Conservation (phyloP, 2,329 filamentous ascomycete genomes). For the Hymenoscyphus scutula region DNA sequence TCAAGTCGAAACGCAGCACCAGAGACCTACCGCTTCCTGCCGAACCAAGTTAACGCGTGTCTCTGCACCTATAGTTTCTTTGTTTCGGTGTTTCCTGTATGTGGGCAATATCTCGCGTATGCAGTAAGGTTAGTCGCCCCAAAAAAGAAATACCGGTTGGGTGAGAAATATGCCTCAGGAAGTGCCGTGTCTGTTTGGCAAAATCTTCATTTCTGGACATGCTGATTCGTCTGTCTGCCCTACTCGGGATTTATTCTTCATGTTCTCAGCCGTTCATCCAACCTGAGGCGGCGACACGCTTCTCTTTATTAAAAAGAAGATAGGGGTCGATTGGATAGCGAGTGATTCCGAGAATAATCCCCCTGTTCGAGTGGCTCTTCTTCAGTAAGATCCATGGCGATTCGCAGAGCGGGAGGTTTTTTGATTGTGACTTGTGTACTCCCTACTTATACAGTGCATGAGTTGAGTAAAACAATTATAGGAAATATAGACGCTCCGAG, state of each 20-base stretch:
- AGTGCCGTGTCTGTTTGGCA: neutral
- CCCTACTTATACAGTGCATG: too few species aligned
- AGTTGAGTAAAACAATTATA: neutral
- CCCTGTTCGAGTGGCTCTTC: conserved; percentile 11
- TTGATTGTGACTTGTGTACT: neutral
- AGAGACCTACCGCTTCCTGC: neutral
- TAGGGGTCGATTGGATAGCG: conserved; percentile 19
- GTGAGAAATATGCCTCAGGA: conserved; percentile 2
- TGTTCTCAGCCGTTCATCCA: neutral
- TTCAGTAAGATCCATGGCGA: neutral
- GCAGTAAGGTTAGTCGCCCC: neutral
- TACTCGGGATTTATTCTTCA: neutral
- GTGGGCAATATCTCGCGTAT: neutral
- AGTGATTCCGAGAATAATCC: conserved; percentile 10
- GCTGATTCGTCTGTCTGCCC: neutral
- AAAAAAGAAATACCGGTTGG: neutral
- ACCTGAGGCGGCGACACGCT: conserved; percentile 16
- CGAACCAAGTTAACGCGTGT: neutral
- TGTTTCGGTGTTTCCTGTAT: neutral
- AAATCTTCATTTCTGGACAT: neutral
- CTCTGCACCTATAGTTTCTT: neutral
- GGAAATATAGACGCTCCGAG: neutral
- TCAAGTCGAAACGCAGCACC: conserved; percentile 4
- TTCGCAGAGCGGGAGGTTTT: neutral
- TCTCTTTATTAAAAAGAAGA: conserved; percentile 2